phyloP scores from a whole-genome alignment of 1,284 basidiomycete species.

The Chondrostereum purpureum region DNA sequence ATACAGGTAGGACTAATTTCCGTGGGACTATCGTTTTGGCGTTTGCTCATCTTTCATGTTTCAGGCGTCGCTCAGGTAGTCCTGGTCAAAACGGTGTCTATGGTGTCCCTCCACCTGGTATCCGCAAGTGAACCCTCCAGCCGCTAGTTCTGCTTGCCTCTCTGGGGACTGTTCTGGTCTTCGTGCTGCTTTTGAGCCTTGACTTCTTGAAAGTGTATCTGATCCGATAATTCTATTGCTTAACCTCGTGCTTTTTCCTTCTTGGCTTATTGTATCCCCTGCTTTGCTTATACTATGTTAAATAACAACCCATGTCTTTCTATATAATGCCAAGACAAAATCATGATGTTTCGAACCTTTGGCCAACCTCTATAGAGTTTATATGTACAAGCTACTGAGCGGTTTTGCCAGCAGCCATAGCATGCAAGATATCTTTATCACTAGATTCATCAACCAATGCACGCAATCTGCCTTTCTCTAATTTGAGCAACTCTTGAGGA shows the following conservation, averaged over 20 bases:
- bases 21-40: conserved; percentile 4
- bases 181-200: background rate
- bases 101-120: background rate
- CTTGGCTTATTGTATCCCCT: too few species aligned
- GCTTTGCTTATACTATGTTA: too few species aligned
- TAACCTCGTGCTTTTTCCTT: background rate
- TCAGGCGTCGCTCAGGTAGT: conserved; percentile 69
- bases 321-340: too few species aligned
- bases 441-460: conserved; percentile 55
- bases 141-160: background rate
- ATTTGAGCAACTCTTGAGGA: conserved; percentile 54
- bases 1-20: conserved; percentile 43
- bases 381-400: background rate
- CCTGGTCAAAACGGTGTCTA: conserved; percentile 26
- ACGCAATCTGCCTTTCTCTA: conserved; percentile 44
- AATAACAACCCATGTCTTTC: too few species aligned
- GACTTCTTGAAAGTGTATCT: background rate
- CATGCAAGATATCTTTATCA: conserved; percentile 42
- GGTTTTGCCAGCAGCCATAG: conserved; percentile 26
- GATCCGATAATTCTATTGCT: background rate
- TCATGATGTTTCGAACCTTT: too few species aligned
- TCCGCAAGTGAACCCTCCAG: background rate
- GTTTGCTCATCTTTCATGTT: conserved; percentile 7
- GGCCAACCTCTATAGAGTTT: background rate
- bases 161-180: background rate